phyloP scores from a whole-genome alignment of 768 basidiomycete species.

The Pisolithus microcarpus region DNA sequence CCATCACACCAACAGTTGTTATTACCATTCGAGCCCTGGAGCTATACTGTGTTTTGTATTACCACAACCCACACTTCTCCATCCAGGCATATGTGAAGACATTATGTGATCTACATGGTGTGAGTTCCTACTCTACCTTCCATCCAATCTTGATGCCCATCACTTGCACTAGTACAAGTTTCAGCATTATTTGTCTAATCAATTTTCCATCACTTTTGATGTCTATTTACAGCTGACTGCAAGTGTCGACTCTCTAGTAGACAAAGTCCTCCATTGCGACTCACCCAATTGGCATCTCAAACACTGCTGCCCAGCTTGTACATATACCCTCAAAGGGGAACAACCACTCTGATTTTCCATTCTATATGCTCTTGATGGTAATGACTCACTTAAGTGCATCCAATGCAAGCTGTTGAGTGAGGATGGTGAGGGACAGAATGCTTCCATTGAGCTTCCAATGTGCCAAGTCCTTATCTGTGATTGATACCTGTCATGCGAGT shows the following conservation, averaged over 20 bases:
- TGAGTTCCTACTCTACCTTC: too few relatives aligned
- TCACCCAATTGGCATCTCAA: constrained; percentile 22
- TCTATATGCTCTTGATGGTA: constrained; percentile 3
- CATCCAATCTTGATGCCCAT: too few relatives aligned
- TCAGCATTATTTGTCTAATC: neutral
- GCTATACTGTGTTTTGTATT: too few relatives aligned
- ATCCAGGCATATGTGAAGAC: too few relatives aligned
- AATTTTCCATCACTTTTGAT: constrained; percentile 27
- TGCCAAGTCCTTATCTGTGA: neutral
- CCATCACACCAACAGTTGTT: too few relatives aligned
- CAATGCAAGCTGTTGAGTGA: constrained; percentile 27
- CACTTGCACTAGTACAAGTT: neutral
- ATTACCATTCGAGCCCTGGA: too few relatives aligned
- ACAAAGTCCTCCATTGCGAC: too few relatives aligned
- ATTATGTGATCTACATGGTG: too few relatives aligned
- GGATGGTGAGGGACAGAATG: constrained; percentile 12
- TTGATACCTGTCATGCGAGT: neutral
- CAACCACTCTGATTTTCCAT: constrained; percentile 14
- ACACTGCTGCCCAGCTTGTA: constrained; percentile 32
- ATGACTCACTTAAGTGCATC: constrained; percentile 10
- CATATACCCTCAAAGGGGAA: constrained; percentile 11
- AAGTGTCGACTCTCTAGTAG: constrained; percentile 12
- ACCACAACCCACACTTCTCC: too few relatives aligned
- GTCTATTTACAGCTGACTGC: constrained; percentile 26
- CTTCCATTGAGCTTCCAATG: constrained; percentile 12